Evolutionary conservation across 805 yeast species (phyloP), one percentile per base, ranked within the genome.

Genomic region (Candida easanensis): DNA sequence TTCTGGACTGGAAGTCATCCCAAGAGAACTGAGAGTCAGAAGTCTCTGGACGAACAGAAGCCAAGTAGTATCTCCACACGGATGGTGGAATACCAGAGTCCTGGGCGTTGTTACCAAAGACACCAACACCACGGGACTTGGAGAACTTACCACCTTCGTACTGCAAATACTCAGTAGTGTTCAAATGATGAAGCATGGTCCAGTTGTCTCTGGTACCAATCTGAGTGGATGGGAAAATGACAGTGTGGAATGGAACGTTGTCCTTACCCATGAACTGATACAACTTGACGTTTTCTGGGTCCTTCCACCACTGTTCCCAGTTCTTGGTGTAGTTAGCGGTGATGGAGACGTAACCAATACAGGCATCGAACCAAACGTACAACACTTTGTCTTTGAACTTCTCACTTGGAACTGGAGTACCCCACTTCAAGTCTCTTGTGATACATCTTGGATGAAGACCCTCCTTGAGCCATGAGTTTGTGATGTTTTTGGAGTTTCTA

Each of bases 251-350:
- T 25, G 98, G 97, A 58, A 90, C 97, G 62, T 93, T 93, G 68
- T 93, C 99, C 66, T 93, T 93, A 68, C 99, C 99, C 99, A 93
- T 93, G 66, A 93, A 93, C 72, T 93, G 99, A 65, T 87, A 88
- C 53, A 93, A 72, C 52, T 85, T 69, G 50, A 93, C 97, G 49
- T 89, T 64, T 41, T 89, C 88, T n/a, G 96, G 95, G 60, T 85
- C 74, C 57, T 79, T 80, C 99, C 99, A 93, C 99, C 99, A 91
- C 55, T 79, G 62, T 57, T 76, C 69, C 98, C 98, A 91, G 35
- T 70, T 69, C 33, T 74, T 65, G 15, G 88, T 81, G 69, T 91
- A 95, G 64, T 84, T 85, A 20, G 98, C 97, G 22, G 99, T 93
- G 60, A 93, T 93, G 39, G 97, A 88, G 46, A 90, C 81, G 64